Percentiles rank a stretch among this genome's conserved stretches.
Conservation (phyloP, 164 flowering plant species). For the Dillenia suffruticosa region DNA sequence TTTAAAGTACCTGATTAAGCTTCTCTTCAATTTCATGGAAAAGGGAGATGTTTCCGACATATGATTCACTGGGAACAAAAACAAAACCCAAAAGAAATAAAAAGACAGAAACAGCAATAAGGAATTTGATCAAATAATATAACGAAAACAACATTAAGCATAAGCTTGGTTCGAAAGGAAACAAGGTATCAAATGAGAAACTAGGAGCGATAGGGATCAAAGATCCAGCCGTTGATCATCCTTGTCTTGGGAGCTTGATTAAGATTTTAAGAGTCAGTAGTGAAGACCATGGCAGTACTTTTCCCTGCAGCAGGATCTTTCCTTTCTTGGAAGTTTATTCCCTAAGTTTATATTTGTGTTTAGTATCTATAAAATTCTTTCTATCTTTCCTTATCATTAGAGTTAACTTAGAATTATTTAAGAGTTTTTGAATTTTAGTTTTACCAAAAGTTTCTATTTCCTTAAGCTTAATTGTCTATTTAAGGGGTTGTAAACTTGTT, state of each 20-base stretch:
- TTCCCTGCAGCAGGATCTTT: no score
- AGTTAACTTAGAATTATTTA: no score
- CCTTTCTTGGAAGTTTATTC: no score
- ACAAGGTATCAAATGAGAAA: not conserved
- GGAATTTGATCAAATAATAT: not conserved
- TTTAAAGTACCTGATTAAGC: slow-evolving; percentile 60
- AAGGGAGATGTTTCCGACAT: slow-evolving; percentile 69
- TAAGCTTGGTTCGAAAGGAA: not conserved
- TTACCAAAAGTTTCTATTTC: no score
- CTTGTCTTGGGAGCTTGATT: not conserved
- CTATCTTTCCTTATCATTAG: no score
- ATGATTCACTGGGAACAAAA: slow-evolving; percentile 61
- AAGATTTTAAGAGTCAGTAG: not conserved
- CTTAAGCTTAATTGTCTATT: no score
- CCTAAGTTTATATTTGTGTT: no score
- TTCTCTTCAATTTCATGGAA: slow-evolving; percentile 77
- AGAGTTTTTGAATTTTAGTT: no score
- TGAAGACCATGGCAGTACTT: no score
- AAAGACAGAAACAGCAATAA: not conserved
- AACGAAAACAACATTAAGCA: not conserved
- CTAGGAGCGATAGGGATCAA: no score
- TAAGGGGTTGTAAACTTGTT: no score
- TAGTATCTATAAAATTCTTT: no score
- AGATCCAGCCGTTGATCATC: not conserved
- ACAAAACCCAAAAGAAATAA: not conserved